Percentiles rank a stretch among this genome's conserved stretches.
Conservation (phyloP, 192 early-diverging fungal species). For the Diversispora eburnea region DNA sequence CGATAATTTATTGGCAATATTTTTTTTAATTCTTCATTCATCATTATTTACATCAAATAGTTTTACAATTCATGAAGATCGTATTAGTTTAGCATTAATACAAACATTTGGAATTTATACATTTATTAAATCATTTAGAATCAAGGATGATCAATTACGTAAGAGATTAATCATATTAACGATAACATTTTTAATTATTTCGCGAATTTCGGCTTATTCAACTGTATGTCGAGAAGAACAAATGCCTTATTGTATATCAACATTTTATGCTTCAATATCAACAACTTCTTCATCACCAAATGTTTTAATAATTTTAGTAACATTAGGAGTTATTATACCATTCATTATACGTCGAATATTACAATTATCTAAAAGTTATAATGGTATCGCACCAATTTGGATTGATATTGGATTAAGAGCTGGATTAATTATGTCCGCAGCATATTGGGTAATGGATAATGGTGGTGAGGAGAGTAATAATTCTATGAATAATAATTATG, state of each 20-base stretch:
- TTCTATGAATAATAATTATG: too few species aligned
- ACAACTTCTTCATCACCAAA: slow-evolving; percentile 51
- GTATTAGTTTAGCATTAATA: slow-evolving; percentile 55
- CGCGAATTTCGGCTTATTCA: slow-evolving; percentile 49
- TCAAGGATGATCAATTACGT: slow-evolving; percentile 32
- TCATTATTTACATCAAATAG: slow-evolving; percentile 82
- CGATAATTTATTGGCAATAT: slow-evolving; percentile 38
- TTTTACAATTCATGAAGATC: slow-evolving; percentile 87
- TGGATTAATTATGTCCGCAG: slow-evolving; percentile 50
- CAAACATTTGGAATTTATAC: slow-evolving; percentile 61
- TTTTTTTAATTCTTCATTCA: slow-evolving; percentile 54
- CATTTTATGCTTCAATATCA: slow-evolving; percentile 67
- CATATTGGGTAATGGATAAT: slow-evolving; percentile 56
- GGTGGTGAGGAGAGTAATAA: slow-evolving; percentile 10
- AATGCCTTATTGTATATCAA: slow-evolving; percentile 70
- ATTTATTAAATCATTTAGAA: slow-evolving; percentile 35
- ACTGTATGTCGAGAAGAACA: slow-evolving; percentile 92
- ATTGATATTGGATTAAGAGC: slow-evolving; percentile 51
- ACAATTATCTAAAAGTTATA: slow-evolving; percentile 48
- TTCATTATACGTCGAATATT: slow-evolving; percentile 43
- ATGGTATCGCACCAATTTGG: slow-evolving; percentile 54
- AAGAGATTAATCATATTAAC: slow-evolving; percentile 42
- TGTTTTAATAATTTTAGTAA: slow-evolving; percentile 44
- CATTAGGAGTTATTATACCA: slow-evolving; percentile 42
- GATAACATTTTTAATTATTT: slow-evolving; percentile 55